phyloP scores from a whole-genome alignment of 306 rosid species.

The Vigna unguiculata region DNA sequence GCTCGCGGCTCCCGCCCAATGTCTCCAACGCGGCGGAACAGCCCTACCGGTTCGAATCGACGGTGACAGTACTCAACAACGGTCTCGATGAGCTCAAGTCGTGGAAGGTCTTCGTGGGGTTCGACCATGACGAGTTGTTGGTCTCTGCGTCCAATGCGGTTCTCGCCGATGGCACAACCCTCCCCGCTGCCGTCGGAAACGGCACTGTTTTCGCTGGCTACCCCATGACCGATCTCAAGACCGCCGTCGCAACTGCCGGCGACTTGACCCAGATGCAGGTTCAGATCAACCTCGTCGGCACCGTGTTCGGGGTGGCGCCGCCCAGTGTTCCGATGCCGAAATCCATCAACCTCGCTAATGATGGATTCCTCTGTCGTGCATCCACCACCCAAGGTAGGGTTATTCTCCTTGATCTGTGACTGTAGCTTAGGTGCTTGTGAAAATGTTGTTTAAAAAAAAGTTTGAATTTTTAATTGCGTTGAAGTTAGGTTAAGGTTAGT shows the following conservation, averaged over 20 bases:
- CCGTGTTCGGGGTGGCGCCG: constrained; percentile 79
- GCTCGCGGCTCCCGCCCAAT: constrained; percentile 60
- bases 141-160: constrained; percentile 80
- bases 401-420: background rate
- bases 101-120: constrained; percentile 84
- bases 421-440: background rate
- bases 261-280: constrained; percentile 85
- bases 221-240: constrained; percentile 84
- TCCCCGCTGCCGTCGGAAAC: constrained; percentile 74
- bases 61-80: constrained; percentile 76
- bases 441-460: background rate
- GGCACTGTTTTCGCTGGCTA: constrained; percentile 83
- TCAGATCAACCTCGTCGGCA: constrained; percentile 72
- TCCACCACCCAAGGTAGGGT: constrained; percentile 60
- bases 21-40: constrained; percentile 54
- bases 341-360: constrained; percentile 72
- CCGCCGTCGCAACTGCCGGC: constrained; percentile 92
- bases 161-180: constrained; percentile 59
- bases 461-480: background rate
- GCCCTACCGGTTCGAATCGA: constrained; percentile 81
- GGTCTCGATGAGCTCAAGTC: constrained; percentile 81
- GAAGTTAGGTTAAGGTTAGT: background rate
- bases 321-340: constrained; percentile 75
- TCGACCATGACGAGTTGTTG: constrained; percentile 69
- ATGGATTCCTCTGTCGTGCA: constrained; percentile 68